phyloP scores from a whole-genome alignment of 2,329 filamentous ascomycete species.

The Alternaria dauci region DNA sequence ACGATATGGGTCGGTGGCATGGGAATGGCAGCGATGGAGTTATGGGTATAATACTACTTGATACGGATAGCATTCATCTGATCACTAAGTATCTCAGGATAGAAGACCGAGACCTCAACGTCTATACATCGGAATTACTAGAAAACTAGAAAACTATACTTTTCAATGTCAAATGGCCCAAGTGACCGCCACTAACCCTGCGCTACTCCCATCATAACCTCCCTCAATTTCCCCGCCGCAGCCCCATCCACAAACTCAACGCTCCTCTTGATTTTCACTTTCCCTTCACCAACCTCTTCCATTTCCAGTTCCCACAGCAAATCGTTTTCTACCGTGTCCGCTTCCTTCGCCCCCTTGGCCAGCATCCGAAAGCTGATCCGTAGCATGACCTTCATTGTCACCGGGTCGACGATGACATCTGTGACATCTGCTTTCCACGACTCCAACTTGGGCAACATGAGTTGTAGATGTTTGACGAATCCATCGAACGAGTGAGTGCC shows the following conservation, averaged over 20 bases:
- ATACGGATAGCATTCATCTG: constrained; percentile 3
- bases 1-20: background rate
- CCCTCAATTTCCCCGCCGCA: constrained; percentile 29
- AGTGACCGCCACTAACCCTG: background rate
- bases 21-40: constrained; percentile 6
- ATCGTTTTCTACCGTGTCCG: constrained; percentile 39
- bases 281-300: constrained; percentile 12
- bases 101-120: constrained; percentile 14
- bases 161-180: background rate
- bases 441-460: constrained; percentile 32
- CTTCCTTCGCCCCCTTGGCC: constrained; percentile 18
- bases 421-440: constrained; percentile 32
- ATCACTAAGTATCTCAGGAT: background rate
- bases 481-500: constrained; percentile 20
- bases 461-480: constrained; percentile 32
- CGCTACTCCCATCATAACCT: constrained; percentile 22
- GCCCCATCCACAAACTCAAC: constrained; percentile 46
- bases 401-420: constrained; percentile 39
- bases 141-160: background rate
- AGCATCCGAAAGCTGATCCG: constrained; percentile 39
- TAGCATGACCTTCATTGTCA: constrained; percentile 28
- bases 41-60: background rate
- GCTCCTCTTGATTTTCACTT: constrained; percentile 32
- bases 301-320: constrained; percentile 46
- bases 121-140: constrained; percentile 1